Percentiles rank a stretch among this genome's conserved stretches.
These are phyloP conservation scores for Diplodia seriata DNA, from an alignment of 2,329 filamentous ascomycete species.

Conservation along the genomic window DNA sequence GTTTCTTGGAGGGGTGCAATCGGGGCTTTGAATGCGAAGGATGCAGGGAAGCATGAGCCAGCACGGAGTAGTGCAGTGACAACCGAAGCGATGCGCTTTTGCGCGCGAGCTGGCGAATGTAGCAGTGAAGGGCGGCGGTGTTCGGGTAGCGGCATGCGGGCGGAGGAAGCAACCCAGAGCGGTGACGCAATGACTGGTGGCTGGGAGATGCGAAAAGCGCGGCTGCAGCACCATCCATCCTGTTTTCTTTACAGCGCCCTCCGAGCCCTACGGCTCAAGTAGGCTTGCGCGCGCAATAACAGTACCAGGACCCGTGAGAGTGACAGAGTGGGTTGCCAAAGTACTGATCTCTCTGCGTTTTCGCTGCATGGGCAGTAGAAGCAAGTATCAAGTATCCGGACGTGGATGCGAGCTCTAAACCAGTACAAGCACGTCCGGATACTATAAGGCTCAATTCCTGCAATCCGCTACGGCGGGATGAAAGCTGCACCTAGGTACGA, in stretches of 20 bases:
- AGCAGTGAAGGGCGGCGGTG: background rate
- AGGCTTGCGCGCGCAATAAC: background rate
- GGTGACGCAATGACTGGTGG: slow-evolving; percentile 26
- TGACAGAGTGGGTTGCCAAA: too few species aligned
- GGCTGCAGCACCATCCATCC: background rate
- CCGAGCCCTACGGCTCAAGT: background rate
- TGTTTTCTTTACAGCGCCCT: background rate
- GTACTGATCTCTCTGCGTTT: too few species aligned
- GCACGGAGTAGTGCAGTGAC: background rate
- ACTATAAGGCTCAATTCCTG: too few species aligned
- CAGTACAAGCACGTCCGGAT: too few species aligned
- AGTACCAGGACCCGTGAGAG: background rate
- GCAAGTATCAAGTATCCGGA: too few species aligned
- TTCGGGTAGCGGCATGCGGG: background rate
- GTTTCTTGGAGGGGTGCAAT: background rate
- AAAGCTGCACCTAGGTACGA: slow-evolving; percentile 5
- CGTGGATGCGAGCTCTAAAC: too few species aligned
- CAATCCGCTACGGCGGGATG: background rate
- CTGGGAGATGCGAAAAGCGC: slow-evolving; percentile 8
- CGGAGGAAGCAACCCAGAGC: background rate
- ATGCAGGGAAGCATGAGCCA: background rate
- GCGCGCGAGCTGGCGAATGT: background rate
- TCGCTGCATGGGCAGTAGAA: too few species aligned
- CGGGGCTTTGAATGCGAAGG: slow-evolving; percentile 1
- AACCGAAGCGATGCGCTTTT: background rate